Conservation (phyloP, 208 protist species). For the Leishmania major region DNA sequence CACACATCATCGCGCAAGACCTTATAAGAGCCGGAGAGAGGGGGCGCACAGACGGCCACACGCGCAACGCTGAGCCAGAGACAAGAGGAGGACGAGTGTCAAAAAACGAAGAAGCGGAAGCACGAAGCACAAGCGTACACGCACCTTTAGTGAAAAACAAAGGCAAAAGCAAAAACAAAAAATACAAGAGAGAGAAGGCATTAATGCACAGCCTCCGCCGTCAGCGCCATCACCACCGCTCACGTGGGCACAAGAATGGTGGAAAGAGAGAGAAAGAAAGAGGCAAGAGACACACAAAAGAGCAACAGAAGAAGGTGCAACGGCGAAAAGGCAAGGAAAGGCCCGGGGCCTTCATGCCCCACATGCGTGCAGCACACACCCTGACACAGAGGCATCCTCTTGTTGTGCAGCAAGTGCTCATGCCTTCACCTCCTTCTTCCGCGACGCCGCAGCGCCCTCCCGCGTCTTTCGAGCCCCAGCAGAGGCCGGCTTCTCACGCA, state of each 20-base stretch:
- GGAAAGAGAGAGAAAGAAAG: not conserved
- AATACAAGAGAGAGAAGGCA: too few relatives aligned
- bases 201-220: too few relatives aligned
- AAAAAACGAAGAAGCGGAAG: not conserved
- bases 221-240: not conserved
- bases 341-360: not conserved
- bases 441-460: not conserved
- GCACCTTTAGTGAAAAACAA: too few relatives aligned
- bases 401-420: not conserved
- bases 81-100: not conserved
- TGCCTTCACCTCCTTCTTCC: constrained; percentile 6
- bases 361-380: not conserved
- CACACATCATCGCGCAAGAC: not conserved
- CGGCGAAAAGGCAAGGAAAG: not conserved
- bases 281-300: not conserved
- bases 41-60: not conserved
- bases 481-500: constrained; percentile 41
- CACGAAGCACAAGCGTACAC: not conserved
- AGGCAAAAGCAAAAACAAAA: too few relatives aligned
- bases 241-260: not conserved
- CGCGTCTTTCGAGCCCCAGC: not conserved
- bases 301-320: not conserved
- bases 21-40: not conserved
- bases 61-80: not conserved
- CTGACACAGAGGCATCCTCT: not conserved